Evolutionary conservation across 129 eudicot genomes (phyloP), one percentile per base, ranked within the genome.

Genomic region (Lactuca sativa): DNA sequence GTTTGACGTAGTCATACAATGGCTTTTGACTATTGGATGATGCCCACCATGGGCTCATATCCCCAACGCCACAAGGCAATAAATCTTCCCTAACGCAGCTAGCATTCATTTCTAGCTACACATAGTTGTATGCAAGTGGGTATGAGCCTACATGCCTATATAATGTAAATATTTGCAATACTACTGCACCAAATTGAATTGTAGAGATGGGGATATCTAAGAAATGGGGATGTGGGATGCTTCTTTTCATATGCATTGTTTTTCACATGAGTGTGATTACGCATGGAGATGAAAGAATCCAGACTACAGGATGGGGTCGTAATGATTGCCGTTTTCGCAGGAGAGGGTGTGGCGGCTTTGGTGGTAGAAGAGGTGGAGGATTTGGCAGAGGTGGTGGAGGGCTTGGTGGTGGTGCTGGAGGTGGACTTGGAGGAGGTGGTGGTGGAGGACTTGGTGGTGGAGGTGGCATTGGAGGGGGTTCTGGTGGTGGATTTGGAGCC

Each of bases 401-500:
- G 2, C 40, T 62, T 3, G 74, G 74, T 9, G 54, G 74, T 6
- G 66, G 73, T 6, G 71, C 16, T 13, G 81, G 85, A 13, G 74
- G 70, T 1, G 78, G 85, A 3, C 77, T 82, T 0, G 81, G 81
- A 31, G 78, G 68, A 0, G 82, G 84, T 10, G 64, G 64, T 67
- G 64, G 76, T n/a, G 74, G 69, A 0, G 78, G 85, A 0, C 70
- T 82, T 0, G 81, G 81, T 16, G 78, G 68, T 0, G 82, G 84
- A 9, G 69, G 64, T 59, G 64, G 76, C 0, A 64, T 21, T 6
- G 66, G 62, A 7, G 74, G 61, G 21, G 62, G 77, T 17, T 16
- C 10, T 0, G 49, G 55, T 2, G 75, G 81, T 7, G 49, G 62
- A 34, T 52, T 67, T 0, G 62, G 74, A 0, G 47, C 43, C 7